These are phyloP conservation scores for Solanum sitiens DNA, from an alignment of 257 asterid genomes.

Conservation along the genomic window DNA sequence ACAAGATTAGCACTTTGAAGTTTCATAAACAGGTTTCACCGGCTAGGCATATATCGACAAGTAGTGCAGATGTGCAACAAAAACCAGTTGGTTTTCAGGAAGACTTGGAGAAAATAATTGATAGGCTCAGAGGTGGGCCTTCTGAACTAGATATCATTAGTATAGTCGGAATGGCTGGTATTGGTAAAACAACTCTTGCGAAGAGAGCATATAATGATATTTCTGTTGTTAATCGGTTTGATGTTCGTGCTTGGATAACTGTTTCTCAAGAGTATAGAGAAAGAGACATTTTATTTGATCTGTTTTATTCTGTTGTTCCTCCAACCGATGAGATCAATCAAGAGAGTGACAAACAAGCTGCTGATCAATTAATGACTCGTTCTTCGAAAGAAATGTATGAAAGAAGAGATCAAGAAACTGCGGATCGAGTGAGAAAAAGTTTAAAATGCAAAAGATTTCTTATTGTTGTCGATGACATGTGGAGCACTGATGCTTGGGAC, in stretches of 20 bases:
- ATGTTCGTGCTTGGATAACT: slow-evolving; percentile 21
- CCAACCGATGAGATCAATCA: not conserved
- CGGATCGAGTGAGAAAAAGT: slow-evolving; percentile 2
- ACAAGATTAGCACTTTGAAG: not conserved
- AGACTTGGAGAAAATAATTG: slow-evolving; percentile 10
- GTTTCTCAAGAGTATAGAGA: slow-evolving; percentile 16
- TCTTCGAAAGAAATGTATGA: not conserved
- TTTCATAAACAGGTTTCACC: not conserved
- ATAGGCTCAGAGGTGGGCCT: slow-evolving; percentile 4
- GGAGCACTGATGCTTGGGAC: slow-evolving; percentile 17
- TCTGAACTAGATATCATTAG: slow-evolving; percentile 3
- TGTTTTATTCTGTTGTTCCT: slow-evolving; percentile 1
- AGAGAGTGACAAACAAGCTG: not conserved
- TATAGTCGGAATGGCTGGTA: slow-evolving; percentile 17
- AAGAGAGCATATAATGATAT: slow-evolving; percentile 11
- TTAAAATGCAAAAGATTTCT: slow-evolving; percentile 12
- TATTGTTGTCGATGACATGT: slow-evolving; percentile 20
- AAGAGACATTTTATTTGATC: not conserved
- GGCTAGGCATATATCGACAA: not conserved
- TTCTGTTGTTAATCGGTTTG: slow-evolving; percentile 6
- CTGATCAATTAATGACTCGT: not conserved
- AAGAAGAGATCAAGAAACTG: not conserved
- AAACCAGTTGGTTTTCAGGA: slow-evolving; percentile 12
- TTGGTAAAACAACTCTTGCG: slow-evolving; percentile 16
- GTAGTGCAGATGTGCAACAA: slow-evolving; percentile 1